Base-by-base conservation (phyloP, 2,329 filamentous ascomycete species). In the Paecilomyces niveus region DNA sequence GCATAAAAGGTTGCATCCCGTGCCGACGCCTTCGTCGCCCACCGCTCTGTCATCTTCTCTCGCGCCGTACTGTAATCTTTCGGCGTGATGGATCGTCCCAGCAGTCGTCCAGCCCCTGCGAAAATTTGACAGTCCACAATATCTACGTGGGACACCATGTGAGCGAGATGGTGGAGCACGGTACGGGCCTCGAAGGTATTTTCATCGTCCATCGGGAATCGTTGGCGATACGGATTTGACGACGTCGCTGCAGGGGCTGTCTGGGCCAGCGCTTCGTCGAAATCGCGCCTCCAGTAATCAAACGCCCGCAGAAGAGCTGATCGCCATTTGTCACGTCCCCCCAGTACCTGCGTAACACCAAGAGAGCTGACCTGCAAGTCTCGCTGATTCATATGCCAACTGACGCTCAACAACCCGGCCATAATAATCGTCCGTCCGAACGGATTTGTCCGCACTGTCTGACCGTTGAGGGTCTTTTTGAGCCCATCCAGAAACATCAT, bases 121-220 rank as follows among this genome's bases (percentile, higher is more conserved):
- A 94, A 97, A 64, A 97, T 95, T 74, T 97, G 93, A 68, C 92
- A 93, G 72, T 97, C 93, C n/a, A 96, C 90, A 57, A 97, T 91
- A 69, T 97, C 93, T 24, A 96, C 92, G 69, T 97, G 92, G 83
- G 96, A 96, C 2, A 92, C 91, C 90, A 99, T 97, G 73, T 97
- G 94, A 0, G 94, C 94, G 11, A 99, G 80, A 67, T 96, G 91
- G 70, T 97, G 92, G 52, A 97, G 80, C 29, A 96, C 93, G 2
- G 89, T 95, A 21, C 91, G 85, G 62, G 89, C 92, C 71, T 97
- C 91, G 66, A 94, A 93, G 31, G 95, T 87, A 65, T 87, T 87
- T 61, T 89, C 85, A 66, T 88, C 85, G 51, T 80, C 78, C 1
- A 80, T 70, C 55, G 64, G 68, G 59, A 68, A 76, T 5, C 64